phyloP scores from a whole-genome alignment of 2,329 filamentous ascomycete species.

The Paecilomyces formosus region DNA sequence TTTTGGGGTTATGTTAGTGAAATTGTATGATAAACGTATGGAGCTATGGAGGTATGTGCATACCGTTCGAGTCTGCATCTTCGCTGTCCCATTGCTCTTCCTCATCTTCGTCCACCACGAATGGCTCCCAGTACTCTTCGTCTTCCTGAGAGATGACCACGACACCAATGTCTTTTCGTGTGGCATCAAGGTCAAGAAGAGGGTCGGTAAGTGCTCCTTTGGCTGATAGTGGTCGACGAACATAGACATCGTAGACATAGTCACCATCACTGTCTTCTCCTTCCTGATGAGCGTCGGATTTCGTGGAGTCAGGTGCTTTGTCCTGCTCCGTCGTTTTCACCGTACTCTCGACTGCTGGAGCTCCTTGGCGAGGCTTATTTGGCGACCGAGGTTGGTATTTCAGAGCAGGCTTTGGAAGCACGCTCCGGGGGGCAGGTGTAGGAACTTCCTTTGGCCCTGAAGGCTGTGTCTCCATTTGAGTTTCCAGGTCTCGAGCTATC shows the following conservation, averaged over 20 bases:
- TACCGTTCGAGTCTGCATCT: slow-evolving; percentile 56
- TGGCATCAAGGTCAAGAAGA: slow-evolving; percentile 19
- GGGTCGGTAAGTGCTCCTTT: slow-evolving; percentile 27
- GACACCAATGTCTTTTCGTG: slow-evolving; percentile 30
- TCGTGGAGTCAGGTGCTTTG: not conserved
- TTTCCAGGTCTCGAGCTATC: slow-evolving; percentile 35
- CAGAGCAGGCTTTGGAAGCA: slow-evolving; percentile 20
- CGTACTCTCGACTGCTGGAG: slow-evolving; percentile 4
- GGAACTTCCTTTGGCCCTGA: slow-evolving; percentile 4
- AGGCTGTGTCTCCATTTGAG: slow-evolving; percentile 15
- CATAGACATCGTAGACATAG: slow-evolving; percentile 57
- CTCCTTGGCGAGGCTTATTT: slow-evolving; percentile 16
- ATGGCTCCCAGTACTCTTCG: slow-evolving; percentile 50
- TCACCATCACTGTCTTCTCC: slow-evolving; percentile 22
- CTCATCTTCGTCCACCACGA: slow-evolving; percentile 47
- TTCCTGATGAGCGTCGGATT: not conserved
- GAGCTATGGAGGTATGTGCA: slow-evolving; percentile 7
- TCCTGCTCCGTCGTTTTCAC: not conserved
- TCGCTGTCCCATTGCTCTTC: slow-evolving; percentile 51
- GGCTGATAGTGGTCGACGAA: slow-evolving; percentile 41
- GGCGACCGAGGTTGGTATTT: slow-evolving; percentile 31
- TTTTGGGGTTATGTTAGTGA: not conserved
- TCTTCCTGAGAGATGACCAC: slow-evolving; percentile 36
- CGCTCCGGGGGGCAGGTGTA: slow-evolving; percentile 5
- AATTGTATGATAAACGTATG: not conserved